Percentiles rank a stretch among this genome's conserved stretches.
These are phyloP conservation scores for Moelleriella libera DNA, from an alignment of 2,329 filamentous ascomycete genomes.

Conservation along the genomic window DNA sequence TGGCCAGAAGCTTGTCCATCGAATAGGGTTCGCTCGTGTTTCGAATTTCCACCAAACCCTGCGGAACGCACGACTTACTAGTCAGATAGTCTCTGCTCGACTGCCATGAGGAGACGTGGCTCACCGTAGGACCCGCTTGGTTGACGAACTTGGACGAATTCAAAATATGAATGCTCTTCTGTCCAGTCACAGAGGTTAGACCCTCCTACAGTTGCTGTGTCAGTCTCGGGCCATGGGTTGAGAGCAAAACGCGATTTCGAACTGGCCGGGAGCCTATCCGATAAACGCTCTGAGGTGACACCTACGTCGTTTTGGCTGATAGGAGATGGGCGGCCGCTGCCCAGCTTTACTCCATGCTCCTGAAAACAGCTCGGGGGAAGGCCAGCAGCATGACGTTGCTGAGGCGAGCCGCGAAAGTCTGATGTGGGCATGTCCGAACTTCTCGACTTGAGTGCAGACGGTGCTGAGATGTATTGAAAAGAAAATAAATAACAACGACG, in stretches of 20 bases:
- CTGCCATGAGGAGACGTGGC: neutral
- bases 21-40: conserved; percentile 28
- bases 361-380: conserved; percentile 1
- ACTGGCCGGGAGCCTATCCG: neutral
- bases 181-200: conserved; percentile 10
- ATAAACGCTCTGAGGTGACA: neutral
- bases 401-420: conserved; percentile 13
- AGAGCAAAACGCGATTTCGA: neutral
- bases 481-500: conserved; percentile 7
- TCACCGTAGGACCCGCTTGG: conserved; percentile 38
- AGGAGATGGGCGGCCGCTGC: conserved; percentile 6
- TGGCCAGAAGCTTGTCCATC: conserved; percentile 62
- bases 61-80: conserved; percentile 10
- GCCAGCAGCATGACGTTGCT: conserved; percentile 10
- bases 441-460: neutral
- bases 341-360: conserved; percentile 8
- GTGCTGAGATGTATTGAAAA: conserved; percentile 5
- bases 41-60: conserved; percentile 16
- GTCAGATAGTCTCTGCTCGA: neutral
- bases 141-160: conserved; percentile 41
- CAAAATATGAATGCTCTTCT: conserved; percentile 32
- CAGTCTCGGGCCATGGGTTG: neutral
- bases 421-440: conserved; percentile 15
- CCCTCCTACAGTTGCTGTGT: conserved; percentile 8
- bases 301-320: conserved; percentile 8